Base-by-base conservation (phyloP, 352 stramenopile genomes). In the Globisporangium parvum region DNA sequence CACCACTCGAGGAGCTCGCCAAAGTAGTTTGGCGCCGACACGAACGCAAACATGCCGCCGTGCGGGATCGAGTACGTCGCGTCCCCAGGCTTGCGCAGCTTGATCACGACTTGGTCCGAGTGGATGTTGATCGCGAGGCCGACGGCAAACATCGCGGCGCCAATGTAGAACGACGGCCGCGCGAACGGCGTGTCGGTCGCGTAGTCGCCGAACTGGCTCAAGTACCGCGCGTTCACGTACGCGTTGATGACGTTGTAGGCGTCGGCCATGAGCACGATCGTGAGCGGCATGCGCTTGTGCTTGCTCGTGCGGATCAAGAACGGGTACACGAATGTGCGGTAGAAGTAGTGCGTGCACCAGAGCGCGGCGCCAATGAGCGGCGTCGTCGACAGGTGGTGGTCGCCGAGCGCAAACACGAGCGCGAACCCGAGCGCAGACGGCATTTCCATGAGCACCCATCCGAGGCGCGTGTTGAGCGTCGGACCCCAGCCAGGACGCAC, bases 21-120 rank as follows among this genome's bases (percentile, higher is more conserved):
- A 33, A 91, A 67, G 57, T 88, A 87, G 65, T 91, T 91, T 10
- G 80, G 74, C n/a, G 75, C 76, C 40, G 78, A 86, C n/a, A 91
- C 67, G 44, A 75, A 83, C 62, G 73, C 62, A 55, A 91, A 91
- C 60, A 91, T 58, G 20, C 73, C 77, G 3, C 78, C 78, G 45
- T 61, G 44, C 1, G 80, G 80, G 45, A 91, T 82, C 37, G 70
- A 64, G 56, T 89, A 91, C 28, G 58, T 71, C 10, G 63, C 76
- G 50, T 88, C 75, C 15, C 73, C 70, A 4, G 77, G 75, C 35
- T 72, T 70, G 53, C 78, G 80, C 51, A 91, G 61, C 57, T 78
- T 41, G 60, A 88, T 88, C 42, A 91, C 69, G 42, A 84, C 64
- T 41, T 83, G 77, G 57, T 91, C 80, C 58, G 72, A 80, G 56